Base-by-base conservation (phyloP, 2,329 filamentous ascomycete genomes). In the Ceratocystis harringtonii region DNA sequence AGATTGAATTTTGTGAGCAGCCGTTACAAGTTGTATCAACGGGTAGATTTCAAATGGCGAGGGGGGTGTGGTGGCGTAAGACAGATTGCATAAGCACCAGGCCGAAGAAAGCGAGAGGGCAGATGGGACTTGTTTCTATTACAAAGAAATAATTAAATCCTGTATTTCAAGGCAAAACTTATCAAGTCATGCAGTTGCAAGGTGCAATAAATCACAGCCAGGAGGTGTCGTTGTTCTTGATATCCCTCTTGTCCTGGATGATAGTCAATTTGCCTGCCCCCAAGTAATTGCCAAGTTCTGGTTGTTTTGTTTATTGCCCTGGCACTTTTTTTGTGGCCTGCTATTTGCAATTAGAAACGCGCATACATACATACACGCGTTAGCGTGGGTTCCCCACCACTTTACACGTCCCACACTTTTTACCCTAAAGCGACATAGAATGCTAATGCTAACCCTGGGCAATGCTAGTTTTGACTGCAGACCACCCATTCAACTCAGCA, bases 381-480 rank as follows among this genome's bases (percentile, higher is more conserved):
- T 28, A 25, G 4, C 30, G 62, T 60, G 45, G 28, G 12, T 58
- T 32, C 57, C 63, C 62, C 55, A 61, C 57, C 66, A 67, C 66
- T 67, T 67, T 67, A 67, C 66, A 62, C 66, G 65, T 32, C 7
- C 32, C 12, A 62, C 58, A 58, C n/a, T 1, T 22, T 22, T 25
- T n/a, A 41, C 52, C 64, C 64, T 61, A 52, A 25, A 12, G 5
- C 8, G 5, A 3, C 12, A 41, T 5, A 41, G 1, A 28, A 28
- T 28, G 50, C 22, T 28, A 30, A 3, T 19, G 10, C n/a, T 32
- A 58, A 36, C 55, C 30, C 25, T 58, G 10, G 36, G 4, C 10
- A 41, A 41, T 41, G 36, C 15, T 15, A 15, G 10, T 41, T 41
- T 41, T 5, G 36, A 41, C 36, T 41, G 36, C 36, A 41, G 36